These are phyloP conservation scores for Bjerkandera adusta DNA, from an alignment of 1,284 basidiomycete species.

Conservation along the genomic window DNA sequence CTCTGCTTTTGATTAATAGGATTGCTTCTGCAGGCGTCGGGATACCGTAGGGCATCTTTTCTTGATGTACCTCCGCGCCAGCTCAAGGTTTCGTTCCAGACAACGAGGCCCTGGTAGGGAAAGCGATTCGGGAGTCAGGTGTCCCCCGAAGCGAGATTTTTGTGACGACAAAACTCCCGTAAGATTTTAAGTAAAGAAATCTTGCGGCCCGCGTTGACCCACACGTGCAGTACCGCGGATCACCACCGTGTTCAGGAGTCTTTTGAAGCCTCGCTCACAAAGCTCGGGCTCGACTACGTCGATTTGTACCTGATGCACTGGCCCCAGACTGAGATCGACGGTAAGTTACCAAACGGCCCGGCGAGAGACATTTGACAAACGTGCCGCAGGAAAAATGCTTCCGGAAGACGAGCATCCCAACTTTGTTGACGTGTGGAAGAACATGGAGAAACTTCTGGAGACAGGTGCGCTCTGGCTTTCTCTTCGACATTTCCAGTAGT, in stretches of 20 bases:
- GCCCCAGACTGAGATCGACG: conserved; percentile 27
- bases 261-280: conserved; percentile 38
- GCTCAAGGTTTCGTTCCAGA: background rate
- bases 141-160: conserved; percentile 17
- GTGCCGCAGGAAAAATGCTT: conserved; percentile 23
- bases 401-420: conserved; percentile 46
- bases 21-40: conserved; percentile 2
- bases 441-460: conserved; percentile 56
- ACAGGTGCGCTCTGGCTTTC: conserved; percentile 33
- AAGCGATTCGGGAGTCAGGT: conserved; percentile 16
- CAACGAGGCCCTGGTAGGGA: conserved; percentile 14
- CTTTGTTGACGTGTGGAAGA: conserved; percentile 52
- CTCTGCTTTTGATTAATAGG: background rate
- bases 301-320: conserved; percentile 76
- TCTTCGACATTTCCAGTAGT: background rate
- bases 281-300: conserved; percentile 61
- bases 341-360: conserved; percentile 44
- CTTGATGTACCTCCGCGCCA: background rate
- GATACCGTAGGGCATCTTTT: conserved; percentile 1
- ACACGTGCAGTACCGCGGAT: background rate
- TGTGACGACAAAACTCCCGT: conserved; percentile 17
- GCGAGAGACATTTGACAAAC: background rate
- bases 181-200: no score
- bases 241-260: conserved; percentile 32
- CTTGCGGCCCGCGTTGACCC: no score